Percentiles rank a stretch among this genome's conserved stretches.
Conservation (phyloP, 148 eudicot species). For the Polygonum maritimum region DNA sequence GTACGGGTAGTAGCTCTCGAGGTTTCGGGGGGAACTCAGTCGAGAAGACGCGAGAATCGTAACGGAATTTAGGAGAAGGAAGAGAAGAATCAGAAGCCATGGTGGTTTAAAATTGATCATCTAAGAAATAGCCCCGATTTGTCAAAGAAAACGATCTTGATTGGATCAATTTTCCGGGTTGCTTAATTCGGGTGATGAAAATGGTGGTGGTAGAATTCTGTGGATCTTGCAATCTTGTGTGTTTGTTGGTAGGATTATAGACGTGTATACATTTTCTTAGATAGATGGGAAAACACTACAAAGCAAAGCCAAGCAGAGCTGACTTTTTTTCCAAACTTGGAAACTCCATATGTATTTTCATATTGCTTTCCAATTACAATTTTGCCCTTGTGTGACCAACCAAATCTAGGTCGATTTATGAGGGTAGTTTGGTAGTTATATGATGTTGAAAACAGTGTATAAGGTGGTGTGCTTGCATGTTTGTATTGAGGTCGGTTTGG, state of each 20-base stretch:
- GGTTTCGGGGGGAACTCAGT: neutral
- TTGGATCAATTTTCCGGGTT: neutral
- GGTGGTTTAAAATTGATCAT: neutral
- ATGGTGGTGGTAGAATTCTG: neutral
- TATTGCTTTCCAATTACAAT: neutral
- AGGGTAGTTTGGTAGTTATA: neutral
- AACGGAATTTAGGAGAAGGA: neutral
- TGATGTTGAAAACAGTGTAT: neutral
- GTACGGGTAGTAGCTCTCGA: slow-evolving; percentile 2
- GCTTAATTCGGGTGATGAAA: neutral
- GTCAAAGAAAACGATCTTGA: neutral
- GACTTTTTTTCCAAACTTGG: neutral
- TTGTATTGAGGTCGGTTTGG: neutral
- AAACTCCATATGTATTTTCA: neutral
- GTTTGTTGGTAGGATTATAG: neutral
- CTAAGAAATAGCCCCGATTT: neutral
- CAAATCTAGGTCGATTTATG: neutral
- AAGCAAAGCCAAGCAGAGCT: neutral
- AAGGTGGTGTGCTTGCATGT: slow-evolving; percentile 6
- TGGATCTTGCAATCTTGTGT: neutral
- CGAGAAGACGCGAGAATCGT: neutral
- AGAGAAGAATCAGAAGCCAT: neutral
- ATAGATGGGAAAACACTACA: neutral
- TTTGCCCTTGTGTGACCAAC: neutral
- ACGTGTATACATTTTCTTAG: slow-evolving; percentile 5